Percentiles rank a stretch among this genome's conserved stretches.
These are phyloP conservation scores for Ceratocystis cacaofunesta DNA, from an alignment of 2,329 filamentous ascomycete genomes.

Conservation along the genomic window DNA sequence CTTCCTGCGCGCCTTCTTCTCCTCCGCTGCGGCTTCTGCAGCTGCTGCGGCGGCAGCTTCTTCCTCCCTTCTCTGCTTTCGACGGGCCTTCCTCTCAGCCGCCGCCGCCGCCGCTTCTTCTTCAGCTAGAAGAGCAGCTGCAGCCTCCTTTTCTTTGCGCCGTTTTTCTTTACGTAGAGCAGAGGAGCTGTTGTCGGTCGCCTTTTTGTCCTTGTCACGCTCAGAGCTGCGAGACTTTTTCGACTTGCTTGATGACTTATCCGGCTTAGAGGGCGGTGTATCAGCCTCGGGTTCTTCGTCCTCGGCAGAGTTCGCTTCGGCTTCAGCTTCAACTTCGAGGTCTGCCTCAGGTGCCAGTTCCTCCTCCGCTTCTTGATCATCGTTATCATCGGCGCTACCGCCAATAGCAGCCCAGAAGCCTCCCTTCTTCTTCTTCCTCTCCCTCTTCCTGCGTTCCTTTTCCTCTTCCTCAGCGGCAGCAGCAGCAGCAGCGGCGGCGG, in stretches of 20 bases:
- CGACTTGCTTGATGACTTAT: constrained; percentile 25
- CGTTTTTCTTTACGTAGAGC: constrained; percentile 20
- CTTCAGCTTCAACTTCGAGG: constrained; percentile 20
- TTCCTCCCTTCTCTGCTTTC: constrained; percentile 19
- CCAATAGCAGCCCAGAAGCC: constrained; percentile 11
- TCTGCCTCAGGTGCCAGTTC: neutral
- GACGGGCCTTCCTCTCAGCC: constrained; percentile 14
- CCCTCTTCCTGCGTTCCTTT: constrained; percentile 21
- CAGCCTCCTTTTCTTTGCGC: constrained; percentile 25
- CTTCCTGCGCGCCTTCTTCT: constrained; percentile 18
- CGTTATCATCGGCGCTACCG: constrained; percentile 16
- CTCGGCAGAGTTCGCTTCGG: constrained; percentile 10
- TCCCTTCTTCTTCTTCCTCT: constrained; percentile 22
- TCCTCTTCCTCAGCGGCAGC: constrained; percentile 5
- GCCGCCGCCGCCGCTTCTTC: constrained; percentile 16
- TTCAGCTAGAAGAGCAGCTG: constrained; percentile 19
- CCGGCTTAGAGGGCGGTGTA: constrained; percentile 18
- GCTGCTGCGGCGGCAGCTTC: constrained; percentile 7
- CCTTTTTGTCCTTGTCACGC: constrained; percentile 14
- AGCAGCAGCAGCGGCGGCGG: neutral
- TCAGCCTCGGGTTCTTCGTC: constrained; percentile 16
- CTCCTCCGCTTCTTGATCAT: constrained; percentile 19
- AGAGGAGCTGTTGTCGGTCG: constrained; percentile 19
- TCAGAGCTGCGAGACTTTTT: constrained; percentile 21
- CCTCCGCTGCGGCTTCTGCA: neutral